Evolutionary conservation across 2,329 filamentous ascomycete species (phyloP), one percentile per base, ranked within the genome.

Genomic region (Endothia cerciana): DNA sequence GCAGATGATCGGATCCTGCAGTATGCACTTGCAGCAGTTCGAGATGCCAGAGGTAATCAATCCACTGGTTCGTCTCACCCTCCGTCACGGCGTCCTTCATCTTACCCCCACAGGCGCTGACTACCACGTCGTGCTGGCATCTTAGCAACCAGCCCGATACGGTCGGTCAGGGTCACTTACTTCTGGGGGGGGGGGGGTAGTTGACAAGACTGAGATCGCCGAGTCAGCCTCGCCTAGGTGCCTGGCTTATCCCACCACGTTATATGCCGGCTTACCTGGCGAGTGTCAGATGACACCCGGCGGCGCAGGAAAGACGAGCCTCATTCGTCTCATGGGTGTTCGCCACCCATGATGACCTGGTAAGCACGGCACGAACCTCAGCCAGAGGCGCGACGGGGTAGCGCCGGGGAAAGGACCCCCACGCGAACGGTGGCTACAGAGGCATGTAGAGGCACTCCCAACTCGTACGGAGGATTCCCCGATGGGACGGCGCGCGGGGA

Each of bases 231-330:
- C 19, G 59, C 40, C n/a, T 59, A n/a, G 51, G 56, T 67, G 49
- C 59, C 57, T 51, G 65, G 62, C 62, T 59, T 58, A 51, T 36
- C 8, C 62, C 49, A 45, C 49, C 55, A 25, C 63, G n/a, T n/a
- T 56, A 51, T 49, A 28, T 43, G 60, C 60, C 64, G 64, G 64
- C 62, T 60, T 65, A 49, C 53, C 55, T 57, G 45, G 59, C 49
- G 58, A 60, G 47, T 47, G 63, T 67, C 65, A 67, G 30, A 67
- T 65, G 65, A 67, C 53, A 38, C 36, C 55, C 22, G 49, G 28
- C 41, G 59, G 47, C 5, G 7, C 19, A n/a, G 45, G 11, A 13
- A 17, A 13, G 30, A 36, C 57, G 25, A 40, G 38, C 47, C 40
- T 49, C 22, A 15, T 59, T 47, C 28, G 36, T 47, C 57, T 30